Conservation (phyloP, 345 rosid genomes). For the Eucalyptus melliodora region DNA sequence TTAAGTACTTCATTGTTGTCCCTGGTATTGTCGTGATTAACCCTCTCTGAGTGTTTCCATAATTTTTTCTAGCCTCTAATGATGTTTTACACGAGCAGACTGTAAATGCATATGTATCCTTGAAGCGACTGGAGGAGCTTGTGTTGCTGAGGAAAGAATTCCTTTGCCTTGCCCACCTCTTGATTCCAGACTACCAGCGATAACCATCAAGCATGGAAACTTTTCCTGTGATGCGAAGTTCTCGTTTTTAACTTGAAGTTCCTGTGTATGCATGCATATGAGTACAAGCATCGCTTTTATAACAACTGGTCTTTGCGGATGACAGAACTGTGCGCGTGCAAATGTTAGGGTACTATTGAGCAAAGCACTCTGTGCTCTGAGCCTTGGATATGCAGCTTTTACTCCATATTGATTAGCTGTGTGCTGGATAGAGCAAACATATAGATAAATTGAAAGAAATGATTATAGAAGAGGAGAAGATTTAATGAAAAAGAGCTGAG, state of each 20-base stretch:
- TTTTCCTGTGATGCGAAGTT: conserved; percentile 99
- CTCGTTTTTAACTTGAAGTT: neutral
- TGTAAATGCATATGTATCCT: conserved; percentile 90
- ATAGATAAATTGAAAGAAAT: neutral
- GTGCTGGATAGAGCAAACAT: neutral
- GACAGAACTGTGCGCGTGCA: neutral
- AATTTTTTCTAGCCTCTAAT: neutral
- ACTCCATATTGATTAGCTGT: neutral
- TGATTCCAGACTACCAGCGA: conserved; percentile 58
- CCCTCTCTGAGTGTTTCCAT: neutral
- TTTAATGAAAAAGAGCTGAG: neutral
- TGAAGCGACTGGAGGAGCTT: conserved; percentile 87
- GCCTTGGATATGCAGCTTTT: neutral
- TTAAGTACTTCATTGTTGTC: neutral
- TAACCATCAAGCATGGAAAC: conserved; percentile 70
- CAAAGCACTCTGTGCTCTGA: neutral
- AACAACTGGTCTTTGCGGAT: neutral
- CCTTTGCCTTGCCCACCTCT: conserved; percentile 86
- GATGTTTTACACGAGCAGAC: conserved; percentile 27
- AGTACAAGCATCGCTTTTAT: neutral
- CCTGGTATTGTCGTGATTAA: neutral
- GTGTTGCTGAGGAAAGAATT: conserved; percentile 82
- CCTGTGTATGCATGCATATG: neutral
- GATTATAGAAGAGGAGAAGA: neutral
- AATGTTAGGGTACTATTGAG: neutral